Evolutionary conservation across 208 protist species (phyloP).

Genomic region (Tritrichomonas musculus): DNA sequence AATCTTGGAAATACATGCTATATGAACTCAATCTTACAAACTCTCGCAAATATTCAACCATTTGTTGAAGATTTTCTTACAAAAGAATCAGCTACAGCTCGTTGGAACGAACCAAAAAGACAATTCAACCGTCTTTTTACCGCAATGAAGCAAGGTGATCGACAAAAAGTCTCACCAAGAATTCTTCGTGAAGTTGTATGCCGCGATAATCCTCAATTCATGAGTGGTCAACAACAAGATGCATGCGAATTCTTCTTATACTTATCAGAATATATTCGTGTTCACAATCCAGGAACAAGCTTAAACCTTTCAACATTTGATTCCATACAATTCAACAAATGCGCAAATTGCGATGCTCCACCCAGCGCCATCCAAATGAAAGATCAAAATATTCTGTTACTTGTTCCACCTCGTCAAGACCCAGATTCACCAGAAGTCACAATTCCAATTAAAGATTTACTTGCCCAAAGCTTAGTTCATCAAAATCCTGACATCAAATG

Average conservation of each 20-base stretch:
- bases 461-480: not conserved
- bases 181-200: not conserved
- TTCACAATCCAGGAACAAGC: not conserved
- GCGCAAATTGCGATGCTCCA: not conserved
- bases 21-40: not conserved
- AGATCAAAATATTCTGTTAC: not conserved
- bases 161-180: not conserved
- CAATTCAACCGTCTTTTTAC: not conserved
- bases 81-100: not conserved
- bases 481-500: not conserved
- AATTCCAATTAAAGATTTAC: not conserved
- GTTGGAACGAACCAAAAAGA: not conserved
- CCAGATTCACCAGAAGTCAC: not conserved
- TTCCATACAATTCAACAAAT: not conserved
- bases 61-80: not conserved
- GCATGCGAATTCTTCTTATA: not conserved
- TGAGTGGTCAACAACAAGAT: not conserved
- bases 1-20: constrained; percentile 86
- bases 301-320: not conserved
- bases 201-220: not conserved
- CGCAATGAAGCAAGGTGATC: not conserved
- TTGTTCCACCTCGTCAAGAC: not conserved
- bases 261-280: not conserved
- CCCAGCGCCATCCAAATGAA: not conserved
- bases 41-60: not conserved